Conservation (phyloP, 192 early-diverging fungal genomes). For the Spizellomyces punctatus region DNA sequence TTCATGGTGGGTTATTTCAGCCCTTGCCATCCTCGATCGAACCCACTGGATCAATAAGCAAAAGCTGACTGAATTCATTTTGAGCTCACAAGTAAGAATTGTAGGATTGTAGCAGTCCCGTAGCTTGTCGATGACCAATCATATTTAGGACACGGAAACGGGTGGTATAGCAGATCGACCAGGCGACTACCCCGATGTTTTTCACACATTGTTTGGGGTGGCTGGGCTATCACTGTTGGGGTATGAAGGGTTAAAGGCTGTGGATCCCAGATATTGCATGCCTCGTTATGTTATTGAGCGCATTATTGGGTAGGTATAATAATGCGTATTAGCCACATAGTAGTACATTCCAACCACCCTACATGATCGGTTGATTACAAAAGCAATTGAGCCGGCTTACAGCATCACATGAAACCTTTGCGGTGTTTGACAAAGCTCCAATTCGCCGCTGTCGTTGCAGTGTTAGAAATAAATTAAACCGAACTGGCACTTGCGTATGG, state of each 20-base stretch:
- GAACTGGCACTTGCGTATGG: too few relatives aligned
- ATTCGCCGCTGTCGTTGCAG: too few relatives aligned
- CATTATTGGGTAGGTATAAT: too few relatives aligned
- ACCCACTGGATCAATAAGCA: constrained; percentile 84
- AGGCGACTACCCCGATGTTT: constrained; percentile 91
- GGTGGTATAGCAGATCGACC: constrained; percentile 95
- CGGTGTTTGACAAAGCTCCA: too few relatives aligned
- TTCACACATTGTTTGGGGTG: constrained; percentile 95
- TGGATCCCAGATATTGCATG: constrained; percentile 93
- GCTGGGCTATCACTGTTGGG: constrained; percentile 86
- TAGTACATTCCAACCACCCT: too few relatives aligned
- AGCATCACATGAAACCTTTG: too few relatives aligned
- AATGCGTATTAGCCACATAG: too few relatives aligned
- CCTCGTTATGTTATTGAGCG: constrained; percentile 35
- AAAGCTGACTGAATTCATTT: constrained; percentile 77
- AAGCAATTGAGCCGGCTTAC: too few relatives aligned
- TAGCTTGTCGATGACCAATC: not conserved
- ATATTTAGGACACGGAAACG: constrained; percentile 56
- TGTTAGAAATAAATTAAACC: too few relatives aligned
- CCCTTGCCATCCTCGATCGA: constrained; percentile 77
- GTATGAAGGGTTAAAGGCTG: constrained; percentile 68
- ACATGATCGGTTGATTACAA: too few relatives aligned
- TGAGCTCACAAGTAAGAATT: constrained; percentile 65
- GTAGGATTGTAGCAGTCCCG: not conserved
- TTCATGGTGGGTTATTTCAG: constrained; percentile 97